A percentile compares a stretch with the other conserved stretches of the same genome.
phyloP scores from a whole-genome alignment of 208 protist genomes.

The Trypanosoma brucei region DNA sequence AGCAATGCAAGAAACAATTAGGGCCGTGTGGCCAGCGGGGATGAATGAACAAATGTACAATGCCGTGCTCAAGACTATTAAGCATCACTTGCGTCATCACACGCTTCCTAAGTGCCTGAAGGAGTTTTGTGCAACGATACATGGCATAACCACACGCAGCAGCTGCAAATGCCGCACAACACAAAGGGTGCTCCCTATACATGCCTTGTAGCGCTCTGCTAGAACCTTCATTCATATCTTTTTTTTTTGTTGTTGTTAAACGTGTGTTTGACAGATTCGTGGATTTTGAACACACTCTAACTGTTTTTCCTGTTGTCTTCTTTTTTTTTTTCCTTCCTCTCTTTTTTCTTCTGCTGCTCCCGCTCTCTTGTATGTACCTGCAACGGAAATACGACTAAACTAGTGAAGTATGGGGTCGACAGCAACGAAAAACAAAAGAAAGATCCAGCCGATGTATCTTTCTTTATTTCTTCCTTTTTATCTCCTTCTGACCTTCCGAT shows the following conservation, averaged over 20 bases:
- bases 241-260: slow-evolving; percentile 2
- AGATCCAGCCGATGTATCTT: too few relatives aligned
- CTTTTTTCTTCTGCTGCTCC: too few relatives aligned
- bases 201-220: slow-evolving; percentile 10
- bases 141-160: slow-evolving; percentile 26
- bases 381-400: too few relatives aligned
- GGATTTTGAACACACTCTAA: too few relatives aligned
- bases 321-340: too few relatives aligned
- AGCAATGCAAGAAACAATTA: slow-evolving; percentile 61
- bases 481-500: too few relatives aligned
- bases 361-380: too few relatives aligned
- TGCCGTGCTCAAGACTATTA: slow-evolving; percentile 38
- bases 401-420: too few relatives aligned
- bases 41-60: slow-evolving; percentile 66
- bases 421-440: too few relatives aligned
- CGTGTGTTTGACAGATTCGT: too few relatives aligned
- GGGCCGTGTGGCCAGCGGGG: slow-evolving; percentile 68
- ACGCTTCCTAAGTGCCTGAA: slow-evolving; percentile 20
- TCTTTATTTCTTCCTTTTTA: too few relatives aligned
- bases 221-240: slow-evolving; percentile 20
- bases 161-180: slow-evolving; percentile 25
- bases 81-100: slow-evolving; percentile 29
- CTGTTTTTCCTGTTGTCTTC: too few relatives aligned
- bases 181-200: slow-evolving; percentile 29
- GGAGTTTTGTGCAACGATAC: slow-evolving; percentile 25